These are phyloP conservation scores for Penicillium tannophilum DNA, from an alignment of 495 filamentous ascomycete species.

Conservation along the genomic window DNA sequence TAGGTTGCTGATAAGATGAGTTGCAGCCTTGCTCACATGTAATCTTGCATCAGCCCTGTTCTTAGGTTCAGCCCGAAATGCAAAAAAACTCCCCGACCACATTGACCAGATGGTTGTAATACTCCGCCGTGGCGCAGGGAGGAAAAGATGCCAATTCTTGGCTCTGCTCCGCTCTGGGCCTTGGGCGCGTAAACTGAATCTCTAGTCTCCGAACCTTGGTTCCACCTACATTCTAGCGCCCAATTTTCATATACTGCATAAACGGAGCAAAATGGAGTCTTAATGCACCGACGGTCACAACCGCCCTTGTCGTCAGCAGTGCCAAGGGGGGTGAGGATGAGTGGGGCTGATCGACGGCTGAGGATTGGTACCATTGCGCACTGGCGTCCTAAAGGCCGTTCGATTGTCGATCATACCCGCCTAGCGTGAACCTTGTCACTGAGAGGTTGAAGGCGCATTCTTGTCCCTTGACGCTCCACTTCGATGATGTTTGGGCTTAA, in stretches of 20 bases:
- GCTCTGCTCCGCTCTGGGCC: conserved; percentile 6
- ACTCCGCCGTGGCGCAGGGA: not conserved
- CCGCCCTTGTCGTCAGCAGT: conserved; percentile 12
- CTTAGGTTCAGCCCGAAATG: conserved; percentile 2
- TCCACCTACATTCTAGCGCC: too few species aligned
- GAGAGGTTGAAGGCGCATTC: conserved; percentile 18
- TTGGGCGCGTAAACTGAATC: not conserved
- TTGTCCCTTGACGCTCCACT: conserved; percentile 20
- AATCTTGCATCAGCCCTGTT: not conserved
- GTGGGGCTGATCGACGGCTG: conserved; percentile 28
- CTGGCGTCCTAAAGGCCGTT: conserved; percentile 20
- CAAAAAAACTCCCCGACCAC: not conserved
- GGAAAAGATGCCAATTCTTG: conserved; percentile 15
- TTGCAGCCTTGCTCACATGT: not conserved
- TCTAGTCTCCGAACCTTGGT: not conserved
- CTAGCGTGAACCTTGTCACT: conserved; percentile 26
- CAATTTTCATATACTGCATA: not conserved
- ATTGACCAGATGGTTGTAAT: conserved; percentile 2
- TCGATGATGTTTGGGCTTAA: conserved; percentile 17
- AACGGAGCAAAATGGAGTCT: not conserved
- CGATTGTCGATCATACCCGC: conserved; percentile 28
- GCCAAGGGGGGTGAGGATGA: conserved; percentile 16
- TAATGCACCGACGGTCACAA: conserved; percentile 5
- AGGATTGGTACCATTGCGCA: conserved; percentile 23
- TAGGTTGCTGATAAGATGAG: not conserved